Percentiles rank a stretch among this genome's conserved stretches.
phyloP scores from a whole-genome alignment of 164 flowering plant species.

The grape (Vitis vinifera) region DNA sequence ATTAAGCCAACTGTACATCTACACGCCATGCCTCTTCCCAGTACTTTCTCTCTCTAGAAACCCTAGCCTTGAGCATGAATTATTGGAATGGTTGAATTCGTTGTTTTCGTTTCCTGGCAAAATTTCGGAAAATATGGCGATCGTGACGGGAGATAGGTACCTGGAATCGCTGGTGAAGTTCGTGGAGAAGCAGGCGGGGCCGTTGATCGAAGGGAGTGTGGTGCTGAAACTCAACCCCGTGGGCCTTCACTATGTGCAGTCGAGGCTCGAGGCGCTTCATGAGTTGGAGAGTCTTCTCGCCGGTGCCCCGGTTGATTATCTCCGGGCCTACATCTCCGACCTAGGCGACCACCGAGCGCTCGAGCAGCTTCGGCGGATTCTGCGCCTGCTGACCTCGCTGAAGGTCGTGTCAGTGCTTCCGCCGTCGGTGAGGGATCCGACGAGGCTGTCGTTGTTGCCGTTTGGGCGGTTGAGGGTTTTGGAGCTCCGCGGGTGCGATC shows the following conservation, averaged over 20 bases:
- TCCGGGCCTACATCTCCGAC: conserved; percentile 94
- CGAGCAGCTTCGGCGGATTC: conserved; percentile 83
- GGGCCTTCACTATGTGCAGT: conserved; percentile 90
- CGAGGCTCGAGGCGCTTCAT: conserved; percentile 73
- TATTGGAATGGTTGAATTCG: no score
- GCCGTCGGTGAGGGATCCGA: conserved; percentile 64
- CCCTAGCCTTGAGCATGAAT: background rate
- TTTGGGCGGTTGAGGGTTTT: conserved; percentile 72
- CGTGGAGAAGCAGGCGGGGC: conserved; percentile 66
- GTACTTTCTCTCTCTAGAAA: background rate
- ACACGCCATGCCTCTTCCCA: no score
- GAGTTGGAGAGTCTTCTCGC: conserved; percentile 79
- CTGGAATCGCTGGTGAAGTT: conserved; percentile 69
- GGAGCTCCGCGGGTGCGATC: conserved; percentile 92
- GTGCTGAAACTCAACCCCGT: conserved; percentile 83
- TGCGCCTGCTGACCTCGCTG: conserved; percentile 66
- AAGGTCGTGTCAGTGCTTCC: conserved; percentile 79
- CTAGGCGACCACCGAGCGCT: conserved; percentile 96
- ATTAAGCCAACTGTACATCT: no score
- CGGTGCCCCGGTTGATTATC: conserved; percentile 94
- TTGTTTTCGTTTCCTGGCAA: no score
- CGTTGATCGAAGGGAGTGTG: conserved; percentile 61
- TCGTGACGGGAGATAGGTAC: conserved; percentile 92
- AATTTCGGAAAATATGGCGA: conserved; percentile 41
- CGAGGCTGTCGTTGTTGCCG: conserved; percentile 67